Conservation (phyloP, 2,329 filamentous ascomycete species). For the Epichloe amarillans region DNA sequence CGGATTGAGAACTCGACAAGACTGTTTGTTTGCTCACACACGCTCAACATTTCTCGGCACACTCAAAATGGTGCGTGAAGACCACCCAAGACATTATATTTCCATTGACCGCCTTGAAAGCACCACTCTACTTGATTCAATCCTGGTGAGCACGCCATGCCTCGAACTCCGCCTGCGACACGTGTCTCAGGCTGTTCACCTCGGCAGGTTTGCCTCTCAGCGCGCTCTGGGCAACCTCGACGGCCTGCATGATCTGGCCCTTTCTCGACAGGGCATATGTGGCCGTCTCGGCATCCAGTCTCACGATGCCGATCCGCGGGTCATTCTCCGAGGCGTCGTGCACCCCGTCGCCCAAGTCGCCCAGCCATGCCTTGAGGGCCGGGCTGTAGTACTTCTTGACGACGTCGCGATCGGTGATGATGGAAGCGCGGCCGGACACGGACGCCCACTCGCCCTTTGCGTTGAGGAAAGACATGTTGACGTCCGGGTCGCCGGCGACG, state of each 20-base stretch:
- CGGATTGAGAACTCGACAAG: no score
- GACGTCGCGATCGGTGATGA: constrained; percentile 54
- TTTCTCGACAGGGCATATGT: constrained; percentile 56
- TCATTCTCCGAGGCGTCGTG: constrained; percentile 75
- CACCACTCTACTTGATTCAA: neutral
- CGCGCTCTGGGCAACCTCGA: constrained; percentile 63
- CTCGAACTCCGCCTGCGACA: constrained; percentile 51
- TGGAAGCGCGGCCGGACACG: constrained; percentile 56
- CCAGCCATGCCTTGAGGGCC: constrained; percentile 69
- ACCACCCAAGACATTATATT: neutral
- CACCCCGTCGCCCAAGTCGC: constrained; percentile 68
- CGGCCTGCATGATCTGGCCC: constrained; percentile 47
- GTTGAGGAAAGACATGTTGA: constrained; percentile 75
- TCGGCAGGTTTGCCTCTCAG: constrained; percentile 57
- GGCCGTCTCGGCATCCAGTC: constrained; percentile 56
- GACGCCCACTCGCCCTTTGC: constrained; percentile 73
- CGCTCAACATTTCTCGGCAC: neutral
- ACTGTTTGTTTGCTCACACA: no score
- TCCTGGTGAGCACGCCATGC: constrained; percentile 31
- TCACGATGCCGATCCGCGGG: constrained; percentile 70
- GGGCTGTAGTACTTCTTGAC: constrained; percentile 67
- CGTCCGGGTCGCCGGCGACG: constrained; percentile 53
- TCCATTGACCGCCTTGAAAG: neutral
- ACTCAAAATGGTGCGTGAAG: neutral
- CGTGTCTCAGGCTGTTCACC: constrained; percentile 65